Evolutionary conservation across 306 rosid species (phyloP).

Genomic region (Morella rubra): DNA sequence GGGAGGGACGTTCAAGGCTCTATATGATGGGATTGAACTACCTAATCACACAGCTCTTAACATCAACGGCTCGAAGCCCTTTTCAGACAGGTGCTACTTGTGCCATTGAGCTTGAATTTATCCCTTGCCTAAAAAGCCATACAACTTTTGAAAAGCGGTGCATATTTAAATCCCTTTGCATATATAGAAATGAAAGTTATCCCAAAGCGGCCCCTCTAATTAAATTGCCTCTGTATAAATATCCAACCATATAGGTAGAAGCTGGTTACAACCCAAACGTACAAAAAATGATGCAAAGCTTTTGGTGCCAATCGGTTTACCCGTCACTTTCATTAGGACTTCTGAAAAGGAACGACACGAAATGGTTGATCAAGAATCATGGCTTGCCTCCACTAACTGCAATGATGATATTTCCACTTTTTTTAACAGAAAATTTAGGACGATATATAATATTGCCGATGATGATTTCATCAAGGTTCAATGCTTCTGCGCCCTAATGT

Average conservation of each 20-base stretch:
- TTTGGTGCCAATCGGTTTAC: background rate
- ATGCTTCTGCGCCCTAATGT: conserved; percentile 24
- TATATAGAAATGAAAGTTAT: background rate
- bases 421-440: background rate
- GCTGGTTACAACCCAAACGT: no score
- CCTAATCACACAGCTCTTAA: background rate
- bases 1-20: background rate
- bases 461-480: conserved; percentile 35
- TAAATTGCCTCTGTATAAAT: no score
- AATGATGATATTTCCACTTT: conserved; percentile 30
- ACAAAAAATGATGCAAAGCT: background rate
- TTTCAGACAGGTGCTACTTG: conserved; percentile 13
- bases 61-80: background rate
- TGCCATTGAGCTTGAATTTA: background rate
- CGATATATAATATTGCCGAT: background rate
- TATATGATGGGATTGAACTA: conserved; percentile 22
- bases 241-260: background rate
- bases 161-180: background rate
- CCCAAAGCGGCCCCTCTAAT: background rate
- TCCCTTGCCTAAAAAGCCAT: conserved; percentile 9
- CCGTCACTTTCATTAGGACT: conserved; percentile 31
- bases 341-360: conserved; percentile 17
- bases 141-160: conserved; percentile 17
- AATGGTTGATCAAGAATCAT: conserved; percentile 36
- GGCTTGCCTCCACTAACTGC: conserved; percentile 28